Percentiles rank a stretch among this genome's conserved stretches.
Evolutionary conservation across 257 asterid species (phyloP).

Genomic region (Phtheirospermum japonicum): DNA sequence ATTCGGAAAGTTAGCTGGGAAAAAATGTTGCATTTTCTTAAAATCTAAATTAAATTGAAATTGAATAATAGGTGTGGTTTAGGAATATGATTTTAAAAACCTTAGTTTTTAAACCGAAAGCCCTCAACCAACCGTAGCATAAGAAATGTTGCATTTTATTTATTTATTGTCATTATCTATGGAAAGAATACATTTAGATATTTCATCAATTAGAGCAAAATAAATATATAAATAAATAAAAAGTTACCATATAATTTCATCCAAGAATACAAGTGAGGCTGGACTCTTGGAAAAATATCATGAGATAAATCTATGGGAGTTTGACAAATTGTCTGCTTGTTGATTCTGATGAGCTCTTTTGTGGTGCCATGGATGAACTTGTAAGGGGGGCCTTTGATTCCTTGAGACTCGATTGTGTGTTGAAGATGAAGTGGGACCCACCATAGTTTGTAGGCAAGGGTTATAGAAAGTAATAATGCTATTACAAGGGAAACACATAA

Average conservation of each 20-base stretch:
- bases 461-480: constrained; percentile 7
- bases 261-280: constrained; percentile 55
- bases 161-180: too few species aligned
- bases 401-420: constrained; percentile 35
- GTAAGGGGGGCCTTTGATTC: constrained; percentile 58
- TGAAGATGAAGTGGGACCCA: constrained; percentile 45
- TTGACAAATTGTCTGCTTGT: constrained; percentile 16
- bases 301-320: constrained; percentile 43
- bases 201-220: too few species aligned
- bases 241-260: constrained; percentile 45
- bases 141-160: too few species aligned
- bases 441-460: constrained; percentile 33
- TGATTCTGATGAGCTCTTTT: constrained; percentile 43
- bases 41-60: too few species aligned
- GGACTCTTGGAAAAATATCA: constrained; percentile 46
- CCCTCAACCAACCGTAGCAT: too few species aligned
- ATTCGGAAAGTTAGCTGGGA: too few species aligned
- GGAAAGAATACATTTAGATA: too few species aligned
- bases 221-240: not conserved
- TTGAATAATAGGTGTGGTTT: too few species aligned
- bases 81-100: too few species aligned
- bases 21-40: too few species aligned
- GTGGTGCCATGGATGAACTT: constrained; percentile 45
- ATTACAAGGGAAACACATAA: constrained; percentile 12
- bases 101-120: too few species aligned